Base-by-base conservation (phyloP, 2,329 filamentous ascomycete species). In the Didymella pinodella region DNA sequence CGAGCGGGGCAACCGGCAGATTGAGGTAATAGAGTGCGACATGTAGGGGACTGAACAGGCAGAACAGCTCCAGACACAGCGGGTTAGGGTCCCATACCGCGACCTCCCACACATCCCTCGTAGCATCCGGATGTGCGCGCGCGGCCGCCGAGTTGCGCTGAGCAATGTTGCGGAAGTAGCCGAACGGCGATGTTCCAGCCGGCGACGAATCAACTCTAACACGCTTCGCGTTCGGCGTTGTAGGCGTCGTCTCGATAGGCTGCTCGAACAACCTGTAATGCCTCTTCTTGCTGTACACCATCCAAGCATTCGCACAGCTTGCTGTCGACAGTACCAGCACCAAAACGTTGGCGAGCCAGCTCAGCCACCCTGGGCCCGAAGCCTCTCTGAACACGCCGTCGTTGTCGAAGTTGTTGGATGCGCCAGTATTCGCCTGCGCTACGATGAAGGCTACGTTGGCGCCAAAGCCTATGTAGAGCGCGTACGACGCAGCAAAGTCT, bases 21-120 rank as follows among this genome's bases (percentile, higher is more conserved):
- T 94, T 93, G 31, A 97, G 84, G 83, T 89, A 90, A 79, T 99
- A 97, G 28, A 97, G 85, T 47, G 97, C 80, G n/a, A 96, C 86
- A 78, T 99, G 96, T 0, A 92, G 91, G 0, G 95, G 95, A 69
- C 93, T 96, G 80, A 99, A 98, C 40, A 95, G 82, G 68, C 92
- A 95, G 73, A 97, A 93, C 2, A 98, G 81, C 36, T 89, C 87
- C 52, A 98, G 79, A 45, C 88, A 92, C 34, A 96, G 84, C 2
- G 93, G 92, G 46, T 94, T 85, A 32, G 96, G 95, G 74, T 98
- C 93, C 95, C 95, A 99, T 7, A 98, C 85, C 1, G 90, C 86
- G 48, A 99, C 80, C 77, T 99, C 93, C 95, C 95, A 99, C 10
- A 99, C 95, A 76, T 99, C 93, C 11, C 89, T 86, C 26, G 86